phyloP scores from a whole-genome alignment of 495 filamentous ascomycete species.

The Hypoxylon intermedium region DNA sequence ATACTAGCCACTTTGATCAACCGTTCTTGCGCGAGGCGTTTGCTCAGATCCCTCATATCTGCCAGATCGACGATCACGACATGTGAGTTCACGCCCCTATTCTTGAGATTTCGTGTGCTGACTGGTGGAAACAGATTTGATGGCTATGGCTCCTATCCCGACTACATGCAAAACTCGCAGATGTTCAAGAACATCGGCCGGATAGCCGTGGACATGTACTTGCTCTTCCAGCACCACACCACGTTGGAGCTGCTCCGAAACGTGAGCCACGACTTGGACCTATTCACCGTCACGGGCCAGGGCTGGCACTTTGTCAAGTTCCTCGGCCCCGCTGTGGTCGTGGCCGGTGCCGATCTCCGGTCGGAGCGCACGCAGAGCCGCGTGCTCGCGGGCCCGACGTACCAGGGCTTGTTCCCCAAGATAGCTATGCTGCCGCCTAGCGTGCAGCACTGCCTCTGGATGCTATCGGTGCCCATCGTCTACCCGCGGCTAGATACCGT shows the following conservation, averaged over 20 bases:
- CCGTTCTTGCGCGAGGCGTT: slow-evolving; percentile 91
- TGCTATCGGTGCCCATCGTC: slow-evolving; percentile 87
- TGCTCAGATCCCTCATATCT: slow-evolving; percentile 93
- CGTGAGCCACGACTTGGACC: slow-evolving; percentile 81
- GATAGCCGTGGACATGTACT: slow-evolving; percentile 97
- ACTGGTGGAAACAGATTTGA: slow-evolving; percentile 73
- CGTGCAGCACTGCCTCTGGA: slow-evolving; percentile 96
- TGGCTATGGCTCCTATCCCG: slow-evolving; percentile 95
- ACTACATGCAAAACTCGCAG: slow-evolving; percentile 96
- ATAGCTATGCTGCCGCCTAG: slow-evolving; percentile 88
- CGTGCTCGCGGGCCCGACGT: slow-evolving; percentile 94
- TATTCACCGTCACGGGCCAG: slow-evolving; percentile 95
- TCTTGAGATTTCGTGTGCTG: not conserved
- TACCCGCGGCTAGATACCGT: slow-evolving; percentile 92
- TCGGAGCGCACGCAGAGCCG: slow-evolving; percentile 89
- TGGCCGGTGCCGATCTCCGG: slow-evolving; percentile 87
- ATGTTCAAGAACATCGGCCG: slow-evolving; percentile 99
- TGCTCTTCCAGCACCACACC: slow-evolving; percentile 99
- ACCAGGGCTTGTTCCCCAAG: slow-evolving; percentile 96
- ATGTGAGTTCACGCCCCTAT: slow-evolving; percentile 71
- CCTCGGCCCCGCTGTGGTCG: slow-evolving; percentile 87
- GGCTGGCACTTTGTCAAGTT: slow-evolving; percentile 99
- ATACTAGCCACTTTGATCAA: slow-evolving; percentile 96
- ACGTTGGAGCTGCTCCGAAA: slow-evolving; percentile 91
- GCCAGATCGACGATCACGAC: slow-evolving; percentile 95